Base-by-base conservation (phyloP, 2,329 filamentous ascomycete genomes). In the Cladosporium colombiae region DNA sequence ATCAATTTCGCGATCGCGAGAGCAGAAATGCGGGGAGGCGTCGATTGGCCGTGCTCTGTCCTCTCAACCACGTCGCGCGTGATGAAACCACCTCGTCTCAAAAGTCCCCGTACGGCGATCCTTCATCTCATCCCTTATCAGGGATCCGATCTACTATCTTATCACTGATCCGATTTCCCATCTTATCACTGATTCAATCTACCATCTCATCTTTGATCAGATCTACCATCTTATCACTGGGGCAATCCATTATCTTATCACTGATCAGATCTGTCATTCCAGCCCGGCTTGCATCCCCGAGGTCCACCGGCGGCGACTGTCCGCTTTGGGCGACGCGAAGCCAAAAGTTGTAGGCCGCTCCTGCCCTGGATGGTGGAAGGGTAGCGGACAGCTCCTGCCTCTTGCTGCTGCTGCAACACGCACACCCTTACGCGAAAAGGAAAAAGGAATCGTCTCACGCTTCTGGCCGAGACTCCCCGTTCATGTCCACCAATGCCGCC, bases 401-500 rank as follows among this genome's bases (percentile, higher is more conserved):
- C 3, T 46, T 4, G 1, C 1, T 1, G 18, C 2, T 40, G 7
- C 5, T 40, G 5, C 35, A 7, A 40, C 35, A 18, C 6, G 16
- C 6, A 40, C 35, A 6, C 40, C 1, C 31, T 5, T 29, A 16
- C n/a, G 29, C 6, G 1, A 13, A 35, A 14, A 35, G 33, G n/a
- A n/a, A n/a, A n/a, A n/a, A n/a, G n/a, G 33, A 11, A 14, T 5
- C 33, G 33, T n/a, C 37, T n/a, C 35, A 18, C 21, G 5, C 25
- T 16, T 16, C 8, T n/a, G 8, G 7, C 3, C 21, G 56, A 25
- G 25, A 5, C 23, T 3, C 13, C 29, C 1, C 21, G 33, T 56
- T 3, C 5, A 66, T 66, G 64, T 57, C 64, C 25, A 11, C 64
- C 33, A 66, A 66, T 62, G 64, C 64, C 21, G 27, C 40, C 49